These are phyloP conservation scores for Pascua guehoae DNA, from an alignment of 1,284 basidiomycete species.

Conservation along the genomic window DNA sequence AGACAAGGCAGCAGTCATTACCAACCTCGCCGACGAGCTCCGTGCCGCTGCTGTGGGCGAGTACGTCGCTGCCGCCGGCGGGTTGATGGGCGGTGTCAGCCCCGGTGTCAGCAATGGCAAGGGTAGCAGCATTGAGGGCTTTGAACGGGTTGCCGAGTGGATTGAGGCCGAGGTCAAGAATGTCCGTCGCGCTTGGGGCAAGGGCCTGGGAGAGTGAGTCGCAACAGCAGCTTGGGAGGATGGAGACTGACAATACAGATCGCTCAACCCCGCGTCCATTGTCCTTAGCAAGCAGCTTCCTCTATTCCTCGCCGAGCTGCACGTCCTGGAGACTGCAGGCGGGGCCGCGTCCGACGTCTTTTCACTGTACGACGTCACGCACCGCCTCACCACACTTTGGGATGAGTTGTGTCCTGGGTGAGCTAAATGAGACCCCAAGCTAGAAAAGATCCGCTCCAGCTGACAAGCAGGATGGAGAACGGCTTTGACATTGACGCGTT, in stretches of 20 bases:
- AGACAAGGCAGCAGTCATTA: too few species aligned
- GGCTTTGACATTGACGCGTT: conserved; percentile 46
- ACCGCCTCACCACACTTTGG: conserved; percentile 37
- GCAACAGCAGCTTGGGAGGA: too few species aligned
- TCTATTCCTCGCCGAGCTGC: conserved; percentile 46
- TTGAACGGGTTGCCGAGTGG: conserved; percentile 44
- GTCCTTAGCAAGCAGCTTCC: conserved; percentile 46
- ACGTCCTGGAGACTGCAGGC: conserved; percentile 37
- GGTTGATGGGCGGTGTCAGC: conserved; percentile 29
- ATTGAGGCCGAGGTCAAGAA: conserved; percentile 39
- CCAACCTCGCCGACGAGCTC: conserved; percentile 36
- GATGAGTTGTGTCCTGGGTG: conserved; percentile 37
- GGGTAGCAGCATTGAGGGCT: conserved; percentile 34
- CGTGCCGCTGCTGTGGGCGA: conserved; percentile 40
- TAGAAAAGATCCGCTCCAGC: conserved; percentile 13
- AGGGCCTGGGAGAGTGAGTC: conserved; percentile 16
- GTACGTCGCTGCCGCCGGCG: conserved; percentile 36
- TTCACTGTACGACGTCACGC: conserved; percentile 41
- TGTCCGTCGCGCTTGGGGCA: conserved; percentile 34
- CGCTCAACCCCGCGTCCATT: conserved; percentile 41
- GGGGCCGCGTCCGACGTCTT: conserved; percentile 42
- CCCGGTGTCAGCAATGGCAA: conserved; percentile 20
- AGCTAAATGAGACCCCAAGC: too few species aligned
- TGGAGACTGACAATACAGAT: too few species aligned
- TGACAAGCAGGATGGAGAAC: conserved; percentile 25